Conservation (phyloP, 2,329 filamentous ascomycete species). For the Tolypocladium tropicale region DNA sequence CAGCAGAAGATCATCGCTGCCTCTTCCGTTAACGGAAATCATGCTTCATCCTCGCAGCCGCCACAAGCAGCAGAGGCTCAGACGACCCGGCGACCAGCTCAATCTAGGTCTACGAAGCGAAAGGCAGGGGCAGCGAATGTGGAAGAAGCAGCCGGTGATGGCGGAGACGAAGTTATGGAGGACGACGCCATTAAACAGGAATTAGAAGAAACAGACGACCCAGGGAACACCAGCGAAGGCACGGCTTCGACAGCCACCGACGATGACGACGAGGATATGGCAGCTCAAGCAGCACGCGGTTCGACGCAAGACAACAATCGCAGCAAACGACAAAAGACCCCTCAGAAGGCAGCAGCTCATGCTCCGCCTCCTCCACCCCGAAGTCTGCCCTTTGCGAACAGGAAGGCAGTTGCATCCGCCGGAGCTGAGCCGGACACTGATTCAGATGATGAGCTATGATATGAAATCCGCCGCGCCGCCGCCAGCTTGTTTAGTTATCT, state of each 20-base stretch:
- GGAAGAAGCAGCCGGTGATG: conserved; percentile 33
- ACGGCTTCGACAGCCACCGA: conserved; percentile 33
- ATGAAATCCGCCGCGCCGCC: too few species aligned
- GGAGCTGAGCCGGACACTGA: conserved; percentile 35
- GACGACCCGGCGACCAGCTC: conserved; percentile 14
- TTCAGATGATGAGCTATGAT: conserved; percentile 45
- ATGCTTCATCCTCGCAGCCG: conserved; percentile 14
- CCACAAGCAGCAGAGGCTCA: conserved; percentile 13
- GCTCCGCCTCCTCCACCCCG: conserved; percentile 27
- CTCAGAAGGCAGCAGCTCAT: conserved; percentile 11
- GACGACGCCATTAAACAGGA: conserved; percentile 27
- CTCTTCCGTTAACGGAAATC: conserved; percentile 24
- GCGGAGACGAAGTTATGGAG: conserved; percentile 37
- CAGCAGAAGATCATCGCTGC: conserved; percentile 52
- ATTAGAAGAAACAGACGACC: conserved; percentile 29
- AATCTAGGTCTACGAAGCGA: conserved; percentile 38
- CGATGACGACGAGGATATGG: conserved; percentile 21
- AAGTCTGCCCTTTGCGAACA: conserved; percentile 33
- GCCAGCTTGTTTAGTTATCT: background rate
- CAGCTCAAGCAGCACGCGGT: background rate
- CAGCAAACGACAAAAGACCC: conserved; percentile 3
- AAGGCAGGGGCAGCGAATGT: conserved; percentile 32
- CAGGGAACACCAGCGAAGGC: conserved; percentile 28
- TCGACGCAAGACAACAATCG: background rate
- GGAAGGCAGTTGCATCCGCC: conserved; percentile 18